Evolutionary conservation across 78 protist genomes (phyloP).

Genomic region (Carpediemonas membranifera): DNA sequence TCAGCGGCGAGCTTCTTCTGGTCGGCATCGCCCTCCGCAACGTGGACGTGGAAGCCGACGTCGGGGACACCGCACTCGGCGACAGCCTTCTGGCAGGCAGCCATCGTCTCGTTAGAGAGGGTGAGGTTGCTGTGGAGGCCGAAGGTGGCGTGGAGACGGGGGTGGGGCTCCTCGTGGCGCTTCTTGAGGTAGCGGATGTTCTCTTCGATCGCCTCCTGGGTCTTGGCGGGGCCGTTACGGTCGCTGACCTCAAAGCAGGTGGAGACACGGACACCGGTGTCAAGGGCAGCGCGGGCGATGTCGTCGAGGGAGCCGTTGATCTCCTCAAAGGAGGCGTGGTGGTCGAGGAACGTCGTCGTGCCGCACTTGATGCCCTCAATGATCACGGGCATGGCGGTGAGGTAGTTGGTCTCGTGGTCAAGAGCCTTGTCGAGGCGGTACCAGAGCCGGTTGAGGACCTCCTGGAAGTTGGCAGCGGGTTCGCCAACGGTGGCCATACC

Average conservation of each 20-base stretch:
- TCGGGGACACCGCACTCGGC: too few relatives aligned
- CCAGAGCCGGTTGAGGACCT: conserved; percentile 37
- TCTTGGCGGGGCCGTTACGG: conserved; percentile 19
- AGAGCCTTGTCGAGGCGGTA: conserved; percentile 44
- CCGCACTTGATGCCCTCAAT: conserved; percentile 26
- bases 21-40: conserved; percentile 19
- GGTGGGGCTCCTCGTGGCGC: not conserved
- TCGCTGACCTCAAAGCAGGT: conserved; percentile 32
- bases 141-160: not conserved
- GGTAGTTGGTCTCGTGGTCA: not conserved
- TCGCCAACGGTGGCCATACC: conserved; percentile 24
- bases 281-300: conserved; percentile 18
- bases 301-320: conserved; percentile 28
- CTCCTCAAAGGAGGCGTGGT: conserved; percentile 24
- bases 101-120: conserved; percentile 14
- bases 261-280: conserved; percentile 21
- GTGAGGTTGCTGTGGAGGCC: conserved; percentile 38
- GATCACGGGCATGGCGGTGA: conserved; percentile 7
- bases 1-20: not conserved
- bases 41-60: conserved; percentile 29
- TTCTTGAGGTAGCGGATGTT: conserved; percentile 10
- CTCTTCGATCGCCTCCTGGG: conserved; percentile 17
- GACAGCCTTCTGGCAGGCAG: not conserved
- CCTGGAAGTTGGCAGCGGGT: conserved; percentile 17
- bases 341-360: conserved; percentile 34